These are phyloP conservation scores for Candida ficus DNA, from an alignment of 805 yeast species.

Conservation along the genomic window DNA sequence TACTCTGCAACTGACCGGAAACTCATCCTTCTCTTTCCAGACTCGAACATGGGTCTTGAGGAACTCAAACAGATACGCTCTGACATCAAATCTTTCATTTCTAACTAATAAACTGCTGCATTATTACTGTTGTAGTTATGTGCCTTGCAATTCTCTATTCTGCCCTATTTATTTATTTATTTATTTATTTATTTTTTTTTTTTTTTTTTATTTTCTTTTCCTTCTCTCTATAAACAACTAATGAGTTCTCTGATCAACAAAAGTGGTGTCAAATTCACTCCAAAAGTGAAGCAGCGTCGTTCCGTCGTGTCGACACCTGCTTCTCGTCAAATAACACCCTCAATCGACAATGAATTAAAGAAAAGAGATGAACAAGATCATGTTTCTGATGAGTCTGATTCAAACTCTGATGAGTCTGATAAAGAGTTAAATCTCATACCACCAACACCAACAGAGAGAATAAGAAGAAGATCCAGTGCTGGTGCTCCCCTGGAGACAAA, in stretches of 20 bases:
- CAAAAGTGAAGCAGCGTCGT: conserved; percentile 45
- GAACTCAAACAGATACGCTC: conserved; percentile 12
- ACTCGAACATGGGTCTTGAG: conserved; percentile 7
- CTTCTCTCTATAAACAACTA: background rate
- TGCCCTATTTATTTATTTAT: too few relatives aligned
- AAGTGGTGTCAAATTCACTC: conserved; percentile 60
- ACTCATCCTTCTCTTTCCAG: conserved; percentile 5
- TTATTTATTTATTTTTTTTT: too few relatives aligned
- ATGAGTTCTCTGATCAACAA: conserved; percentile 45
- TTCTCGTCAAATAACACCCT: conserved; percentile 22
- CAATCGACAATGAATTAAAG: conserved; percentile 5
- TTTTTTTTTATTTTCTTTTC: too few relatives aligned
- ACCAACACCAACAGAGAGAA: background rate
- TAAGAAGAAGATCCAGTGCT: conserved; percentile 15
- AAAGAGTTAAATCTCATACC: conserved; percentile 10
- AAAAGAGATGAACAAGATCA: conserved; percentile 9
- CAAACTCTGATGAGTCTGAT: conserved; percentile 11
- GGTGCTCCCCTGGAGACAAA: conserved; percentile 16
- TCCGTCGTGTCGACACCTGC: conserved; percentile 22
- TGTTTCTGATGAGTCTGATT: conserved; percentile 11
- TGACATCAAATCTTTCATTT: too few relatives aligned
- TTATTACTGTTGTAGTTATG: too few relatives aligned
- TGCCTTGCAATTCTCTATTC: too few relatives aligned
- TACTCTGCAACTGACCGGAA: conserved; percentile 1
- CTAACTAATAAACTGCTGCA: too few relatives aligned